A percentile compares a stretch with the other conserved stretches of the same genome.
Evolutionary conservation across 257 asterid species (phyloP).

Genomic region (Scutellaria barbata): DNA sequence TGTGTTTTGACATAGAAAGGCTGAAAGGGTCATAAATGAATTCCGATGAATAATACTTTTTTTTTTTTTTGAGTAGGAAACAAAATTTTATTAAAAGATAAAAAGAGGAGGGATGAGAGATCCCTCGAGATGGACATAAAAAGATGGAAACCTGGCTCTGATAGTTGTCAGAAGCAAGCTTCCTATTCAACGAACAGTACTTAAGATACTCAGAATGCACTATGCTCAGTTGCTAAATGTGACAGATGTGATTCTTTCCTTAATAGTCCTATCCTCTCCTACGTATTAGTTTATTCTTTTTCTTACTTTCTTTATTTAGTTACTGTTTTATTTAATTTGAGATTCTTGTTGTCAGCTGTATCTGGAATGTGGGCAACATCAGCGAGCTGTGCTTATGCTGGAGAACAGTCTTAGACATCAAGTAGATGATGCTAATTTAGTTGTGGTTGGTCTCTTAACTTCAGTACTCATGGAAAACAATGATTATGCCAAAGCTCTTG

Average conservation of each 20-base stretch:
- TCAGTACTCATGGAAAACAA: constrained; percentile 61
- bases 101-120: too few species aligned
- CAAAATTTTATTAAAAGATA: too few species aligned
- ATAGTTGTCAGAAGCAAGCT: too few species aligned
- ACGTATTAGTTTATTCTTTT: background rate
- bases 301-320: background rate
- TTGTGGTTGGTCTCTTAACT: constrained; percentile 62
- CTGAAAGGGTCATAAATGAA: background rate
- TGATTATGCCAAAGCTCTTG: constrained; percentile 64
- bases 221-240: constrained; percentile 18
- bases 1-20: constrained; percentile 2
- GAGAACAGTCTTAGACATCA: constrained; percentile 58
- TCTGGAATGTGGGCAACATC: constrained; percentile 61
- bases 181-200: too few species aligned
- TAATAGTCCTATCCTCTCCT: constrained; percentile 6
- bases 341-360: constrained; percentile 50
- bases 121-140: too few species aligned
- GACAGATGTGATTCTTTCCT: constrained; percentile 8
- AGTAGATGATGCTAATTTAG: constrained; percentile 48
- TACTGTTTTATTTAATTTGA: constrained; percentile 1
- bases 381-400: constrained; percentile 66
- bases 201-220: constrained; percentile 16
- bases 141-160: too few species aligned
- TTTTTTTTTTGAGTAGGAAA: too few species aligned
- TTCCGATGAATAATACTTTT: constrained; percentile 4